Evolutionary conservation across 2,329 filamentous ascomycete species (phyloP).

Genomic region (Diaporthe sp.): DNA sequence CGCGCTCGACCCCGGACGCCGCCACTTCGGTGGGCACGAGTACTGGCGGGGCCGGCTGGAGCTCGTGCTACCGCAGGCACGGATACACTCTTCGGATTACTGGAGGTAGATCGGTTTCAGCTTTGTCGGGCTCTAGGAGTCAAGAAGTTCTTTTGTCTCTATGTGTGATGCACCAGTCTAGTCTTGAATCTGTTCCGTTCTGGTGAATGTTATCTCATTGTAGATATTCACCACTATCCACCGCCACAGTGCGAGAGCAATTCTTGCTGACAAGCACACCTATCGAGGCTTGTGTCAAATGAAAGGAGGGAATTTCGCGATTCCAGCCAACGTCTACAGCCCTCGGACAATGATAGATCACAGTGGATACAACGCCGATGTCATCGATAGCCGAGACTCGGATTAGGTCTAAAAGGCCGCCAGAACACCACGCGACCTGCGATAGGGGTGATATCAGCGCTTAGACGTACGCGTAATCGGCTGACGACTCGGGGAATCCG

Average conservation of each 20-base stretch:
- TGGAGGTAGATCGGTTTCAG: conserved; percentile 19
- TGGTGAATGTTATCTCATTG: not conserved
- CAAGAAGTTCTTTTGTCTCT: not conserved
- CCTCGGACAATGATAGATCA: not conserved
- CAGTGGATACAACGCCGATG: not conserved
- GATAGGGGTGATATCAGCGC: not conserved
- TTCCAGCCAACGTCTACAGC: not conserved
- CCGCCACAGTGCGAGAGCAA: not conserved
- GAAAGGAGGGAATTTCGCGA: too few species aligned
- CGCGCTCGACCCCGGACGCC: conserved; percentile 29
- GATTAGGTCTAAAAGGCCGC: not conserved
- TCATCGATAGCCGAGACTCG: not conserved
- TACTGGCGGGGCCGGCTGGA: conserved; percentile 53
- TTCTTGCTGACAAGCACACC: too few species aligned
- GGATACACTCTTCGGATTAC: conserved; percentile 28
- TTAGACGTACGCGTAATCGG: not conserved
- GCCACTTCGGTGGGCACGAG: conserved; percentile 41
- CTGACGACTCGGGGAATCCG: not conserved
- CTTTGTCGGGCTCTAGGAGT: not conserved
- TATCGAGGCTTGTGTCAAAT: not conserved
- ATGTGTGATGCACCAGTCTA: not conserved
- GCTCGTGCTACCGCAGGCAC: conserved; percentile 38
- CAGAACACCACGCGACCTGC: not conserved
- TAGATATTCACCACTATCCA: too few species aligned
- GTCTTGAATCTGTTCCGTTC: not conserved